phyloP scores from a whole-genome alignment of 495 filamentous ascomycete species.

The Cryomyces minteri region DNA sequence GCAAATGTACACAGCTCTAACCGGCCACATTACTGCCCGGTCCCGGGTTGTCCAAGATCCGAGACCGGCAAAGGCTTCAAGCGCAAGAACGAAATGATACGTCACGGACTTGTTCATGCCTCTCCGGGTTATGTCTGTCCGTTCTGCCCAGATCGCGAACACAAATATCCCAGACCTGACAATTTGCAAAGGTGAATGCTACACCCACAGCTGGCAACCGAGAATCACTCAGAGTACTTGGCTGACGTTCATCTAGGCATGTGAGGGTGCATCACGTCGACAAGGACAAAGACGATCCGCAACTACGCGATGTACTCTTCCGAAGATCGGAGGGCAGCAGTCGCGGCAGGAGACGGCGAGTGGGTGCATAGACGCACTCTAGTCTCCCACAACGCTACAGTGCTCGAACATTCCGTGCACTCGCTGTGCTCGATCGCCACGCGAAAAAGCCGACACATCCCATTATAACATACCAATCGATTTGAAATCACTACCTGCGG shows the following conservation, averaged over 20 bases:
- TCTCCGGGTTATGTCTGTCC: constrained; percentile 95
- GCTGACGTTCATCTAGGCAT: constrained; percentile 34
- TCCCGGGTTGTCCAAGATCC: constrained; percentile 57
- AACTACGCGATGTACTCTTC: constrained; percentile 58
- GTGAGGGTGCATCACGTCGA: constrained; percentile 79
- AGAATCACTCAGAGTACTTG: too few species aligned
- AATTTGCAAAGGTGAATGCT: constrained; percentile 71
- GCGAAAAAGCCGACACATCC: too few species aligned
- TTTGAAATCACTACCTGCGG: too few species aligned
- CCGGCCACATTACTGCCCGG: constrained; percentile 80
- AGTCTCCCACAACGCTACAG: too few species aligned
- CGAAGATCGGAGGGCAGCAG: constrained; percentile 74
- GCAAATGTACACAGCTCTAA: constrained; percentile 88
- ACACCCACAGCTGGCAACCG: too few species aligned
- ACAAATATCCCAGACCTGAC: constrained; percentile 91
- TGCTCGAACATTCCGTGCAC: too few species aligned
- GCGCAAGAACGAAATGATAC: constrained; percentile 98
- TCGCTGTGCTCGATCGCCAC: too few species aligned
- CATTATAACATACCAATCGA: too few species aligned
- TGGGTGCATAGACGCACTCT: constrained; percentile 5
- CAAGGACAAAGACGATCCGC: constrained; percentile 68
- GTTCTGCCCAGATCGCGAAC: constrained; percentile 88
- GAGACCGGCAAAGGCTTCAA: constrained; percentile 92
- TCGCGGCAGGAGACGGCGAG: constrained; percentile 61
- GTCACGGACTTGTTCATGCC: constrained; percentile 86